Percentiles rank a stretch among this genome's conserved stretches.
These are phyloP conservation scores for Breviolum minutum DNA, from an alignment of 73 alveolate species.

Conservation along the genomic window DNA sequence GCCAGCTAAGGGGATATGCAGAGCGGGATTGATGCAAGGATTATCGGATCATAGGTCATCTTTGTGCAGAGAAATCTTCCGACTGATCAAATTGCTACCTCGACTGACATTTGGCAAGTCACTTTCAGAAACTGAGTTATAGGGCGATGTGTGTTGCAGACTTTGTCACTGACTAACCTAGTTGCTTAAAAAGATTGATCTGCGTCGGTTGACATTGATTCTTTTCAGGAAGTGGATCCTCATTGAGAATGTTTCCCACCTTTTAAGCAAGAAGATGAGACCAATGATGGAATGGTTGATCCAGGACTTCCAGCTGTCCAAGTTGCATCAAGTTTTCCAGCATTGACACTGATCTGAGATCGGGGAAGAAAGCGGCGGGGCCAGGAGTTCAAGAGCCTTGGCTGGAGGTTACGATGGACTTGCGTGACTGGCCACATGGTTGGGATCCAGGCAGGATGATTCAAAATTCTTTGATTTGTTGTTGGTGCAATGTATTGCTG, in stretches of 20 bases:
- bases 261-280: not conserved
- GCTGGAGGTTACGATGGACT: not conserved
- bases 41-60: no score
- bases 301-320: not conserved
- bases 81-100: no score
- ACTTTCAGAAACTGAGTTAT: not conserved
- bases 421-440: not conserved
- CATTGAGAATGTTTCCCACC: not conserved
- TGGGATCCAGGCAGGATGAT: not conserved
- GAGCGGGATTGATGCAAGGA: no score
- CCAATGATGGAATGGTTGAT: not conserved
- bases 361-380: not conserved
- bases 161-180: not conserved
- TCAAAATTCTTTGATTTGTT: not conserved
- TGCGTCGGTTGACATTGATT: not conserved
- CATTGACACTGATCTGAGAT: not conserved
- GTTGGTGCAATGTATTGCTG: not conserved
- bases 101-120: no score
- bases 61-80: no score
- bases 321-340: not conserved
- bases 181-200: not conserved
- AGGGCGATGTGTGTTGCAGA: not conserved
- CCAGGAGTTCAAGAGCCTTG: not conserved
- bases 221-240: not conserved
- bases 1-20: not conserved